Base-by-base conservation (phyloP, 768 basidiomycete genomes). In the Pulveroboletus sp. region DNA sequence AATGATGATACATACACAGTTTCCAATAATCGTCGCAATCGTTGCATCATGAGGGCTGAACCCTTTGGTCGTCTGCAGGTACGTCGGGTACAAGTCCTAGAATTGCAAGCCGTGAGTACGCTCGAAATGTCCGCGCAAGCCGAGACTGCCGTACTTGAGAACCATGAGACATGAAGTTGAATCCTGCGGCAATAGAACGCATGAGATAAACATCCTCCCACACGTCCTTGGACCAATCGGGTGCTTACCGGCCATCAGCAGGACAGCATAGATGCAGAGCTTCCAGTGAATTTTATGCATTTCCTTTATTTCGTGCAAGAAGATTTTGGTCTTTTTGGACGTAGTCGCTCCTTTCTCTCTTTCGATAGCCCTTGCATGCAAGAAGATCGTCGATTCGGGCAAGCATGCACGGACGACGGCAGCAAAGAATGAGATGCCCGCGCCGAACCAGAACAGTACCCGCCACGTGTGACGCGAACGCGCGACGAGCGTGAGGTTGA, bases 241-340 rank as follows among this genome's bases (percentile, higher is more conserved):
- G 43, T 27, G 58, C 62, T 42, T 35, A 72, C 72, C 73, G 2
- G 84, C 82, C 87, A 93, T 89, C 48, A 93, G 76, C 42, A 92
- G 69, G 17, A 93, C 77, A 1, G 87, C 86, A 60, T 93, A 94
- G 43, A 93, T 81, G 63, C 87, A 91, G 31, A 88, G 63, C 11
- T 82, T 56, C 92, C 91, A 95, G 62, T 96, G 89, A 11, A 59
- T 67, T 71, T 80, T 89, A 28, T 94, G 69, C 90, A 94, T 95
- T 47, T 70, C 71, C 50, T 77, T 74, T 0, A 82, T 81, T 67
- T 93, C 90, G 46, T 67, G 74, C 8, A 93, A 31, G 76, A 97
- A 96, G 1, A 81, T 64, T 62, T 70, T 75, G 1, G 85, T 85
- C 74, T 88, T 88, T 47, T 77, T 60, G 9, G 61, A 55, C 2